These are phyloP conservation scores for Ramalina intermedia DNA, from an alignment of 495 filamentous ascomycete species.

Conservation along the genomic window DNA sequence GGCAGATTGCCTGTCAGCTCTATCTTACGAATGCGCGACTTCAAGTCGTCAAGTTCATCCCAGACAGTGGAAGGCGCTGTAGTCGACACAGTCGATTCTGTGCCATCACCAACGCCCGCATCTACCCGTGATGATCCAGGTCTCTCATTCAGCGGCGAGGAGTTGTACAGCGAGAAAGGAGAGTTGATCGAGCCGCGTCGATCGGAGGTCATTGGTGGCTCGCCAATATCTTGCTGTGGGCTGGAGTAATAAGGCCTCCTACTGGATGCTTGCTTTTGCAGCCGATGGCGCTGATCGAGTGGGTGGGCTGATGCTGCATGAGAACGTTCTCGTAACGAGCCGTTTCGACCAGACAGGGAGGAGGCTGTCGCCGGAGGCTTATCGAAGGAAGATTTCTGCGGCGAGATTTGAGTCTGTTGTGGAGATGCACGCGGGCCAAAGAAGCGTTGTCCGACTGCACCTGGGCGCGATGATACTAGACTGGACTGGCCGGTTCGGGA, in stretches of 20 bases:
- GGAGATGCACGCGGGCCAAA: not conserved
- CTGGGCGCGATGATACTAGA: slow-evolving; percentile 13
- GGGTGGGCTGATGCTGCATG: slow-evolving; percentile 35
- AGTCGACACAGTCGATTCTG: slow-evolving; percentile 72
- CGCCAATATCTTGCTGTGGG: slow-evolving; percentile 26
- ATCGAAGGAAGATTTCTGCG: slow-evolving; percentile 6
- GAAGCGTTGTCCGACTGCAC: slow-evolving; percentile 17
- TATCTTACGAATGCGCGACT: slow-evolving; percentile 83
- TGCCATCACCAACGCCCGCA: slow-evolving; percentile 34
- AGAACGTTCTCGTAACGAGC: slow-evolving; percentile 23
- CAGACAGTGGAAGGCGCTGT: slow-evolving; percentile 86
- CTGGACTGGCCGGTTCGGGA: not conserved
- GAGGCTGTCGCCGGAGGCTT: slow-evolving; percentile 1
- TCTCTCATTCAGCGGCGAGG: slow-evolving; percentile 37
- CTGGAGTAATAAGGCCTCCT: slow-evolving; percentile 32
- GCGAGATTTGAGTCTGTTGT: not conserved
- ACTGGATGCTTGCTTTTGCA: slow-evolving; percentile 25
- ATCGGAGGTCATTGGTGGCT: slow-evolving; percentile 24
- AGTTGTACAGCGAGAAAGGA: slow-evolving; percentile 36
- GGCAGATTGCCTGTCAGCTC: slow-evolving; percentile 82
- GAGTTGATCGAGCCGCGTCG: slow-evolving; percentile 37
- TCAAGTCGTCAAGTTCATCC: slow-evolving; percentile 95
- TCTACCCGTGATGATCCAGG: slow-evolving; percentile 18
- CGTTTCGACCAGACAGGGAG: slow-evolving; percentile 3
- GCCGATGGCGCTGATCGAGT: slow-evolving; percentile 30